Base-by-base conservation (phyloP, 257 asterid species). In the Nicotiana knightiana region DNA sequence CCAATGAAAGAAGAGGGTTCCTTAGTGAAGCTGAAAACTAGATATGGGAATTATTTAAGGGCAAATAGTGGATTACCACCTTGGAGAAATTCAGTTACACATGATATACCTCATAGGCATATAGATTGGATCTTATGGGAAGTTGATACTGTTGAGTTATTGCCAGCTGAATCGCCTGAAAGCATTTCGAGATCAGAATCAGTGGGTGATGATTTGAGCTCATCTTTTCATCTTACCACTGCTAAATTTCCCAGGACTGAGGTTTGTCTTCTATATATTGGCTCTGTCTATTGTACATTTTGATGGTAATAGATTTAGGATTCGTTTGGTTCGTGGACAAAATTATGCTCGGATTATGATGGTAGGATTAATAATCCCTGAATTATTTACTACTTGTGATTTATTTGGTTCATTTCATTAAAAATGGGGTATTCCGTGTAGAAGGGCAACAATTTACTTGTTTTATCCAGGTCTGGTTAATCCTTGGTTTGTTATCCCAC, bases 1-100 rank as follows among this genome's bases (percentile, higher is more conserved):
- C 98, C 99, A 5, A 18, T 92, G 0, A 88, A 89, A 61, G 99
- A 91, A 53, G 57, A 73, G 24, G 99, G 97, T 4, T 81, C 81
- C 85, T 58, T 78, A 16, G 92, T 93, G 32, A 91, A 86, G 85
- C 89, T 95, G 7, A 92, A 91, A 79, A 84, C 97, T 0, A 84
- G 97, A 73, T 95, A 94, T 32, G 99, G 99, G n/a, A 91, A 95
- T 68, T 95, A 53, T 78, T 83, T 95, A 66, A 89, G 99, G 1
- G 98, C 98, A 1, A 95, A 95, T 82, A 98, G 95, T 6, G 99
- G 99, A 0, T 67, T 92, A 85, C 99, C 99, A 4, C 99, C 99
- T 3, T 95, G 97, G 98, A 87, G 99, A 65, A 95, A 95, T 81
- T 93, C 99, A 33, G 80, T 95, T 59, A 91, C 99, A 1, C 99